These are phyloP conservation scores for Alternaria novae-zelandiae DNA, from an alignment of 2,329 filamentous ascomycete genomes.

Conservation along the genomic window DNA sequence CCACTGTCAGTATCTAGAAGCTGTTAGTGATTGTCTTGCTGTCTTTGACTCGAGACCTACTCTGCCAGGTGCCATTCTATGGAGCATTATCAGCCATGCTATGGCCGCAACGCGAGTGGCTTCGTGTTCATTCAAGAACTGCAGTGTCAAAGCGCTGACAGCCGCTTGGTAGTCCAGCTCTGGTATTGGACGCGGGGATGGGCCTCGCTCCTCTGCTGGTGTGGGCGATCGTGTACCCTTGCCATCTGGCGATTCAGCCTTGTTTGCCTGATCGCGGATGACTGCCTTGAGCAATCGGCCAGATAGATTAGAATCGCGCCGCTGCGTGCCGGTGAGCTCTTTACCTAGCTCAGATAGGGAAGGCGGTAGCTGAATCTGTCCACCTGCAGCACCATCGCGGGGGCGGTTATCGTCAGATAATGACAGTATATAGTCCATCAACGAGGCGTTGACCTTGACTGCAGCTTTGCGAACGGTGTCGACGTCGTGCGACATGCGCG, in stretches of 20 bases:
- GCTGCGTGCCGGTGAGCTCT: slow-evolving; percentile 50
- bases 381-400: slow-evolving; percentile 49
- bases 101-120: slow-evolving; percentile 91
- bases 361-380: slow-evolving; percentile 53
- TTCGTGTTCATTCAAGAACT: slow-evolving; percentile 97
- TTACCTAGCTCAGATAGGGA: slow-evolving; percentile 48
- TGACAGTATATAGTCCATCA: slow-evolving; percentile 94
- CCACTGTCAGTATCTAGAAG: slow-evolving; percentile 74
- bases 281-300: slow-evolving; percentile 43
- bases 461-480: slow-evolving; percentile 89
- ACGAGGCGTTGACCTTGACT: slow-evolving; percentile 83
- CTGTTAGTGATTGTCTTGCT: slow-evolving; percentile 4
- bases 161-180: slow-evolving; percentile 96
- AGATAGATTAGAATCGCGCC: slow-evolving; percentile 48
- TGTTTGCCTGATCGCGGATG: slow-evolving; percentile 40
- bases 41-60: slow-evolving; percentile 53
- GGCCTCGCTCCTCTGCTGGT: slow-evolving; percentile 54
- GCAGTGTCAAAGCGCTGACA: slow-evolving; percentile 87
- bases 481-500: slow-evolving; percentile 89
- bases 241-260: slow-evolving; percentile 33
- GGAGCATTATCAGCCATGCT: slow-evolving; percentile 97
- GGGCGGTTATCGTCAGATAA: slow-evolving; percentile 68
- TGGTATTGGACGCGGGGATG: slow-evolving; percentile 53
- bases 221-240: slow-evolving; percentile 48
- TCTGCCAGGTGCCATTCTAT: slow-evolving; percentile 91